phyloP scores from a whole-genome alignment of 129 eudicot species.

The Centrapalus pauciflorus region DNA sequence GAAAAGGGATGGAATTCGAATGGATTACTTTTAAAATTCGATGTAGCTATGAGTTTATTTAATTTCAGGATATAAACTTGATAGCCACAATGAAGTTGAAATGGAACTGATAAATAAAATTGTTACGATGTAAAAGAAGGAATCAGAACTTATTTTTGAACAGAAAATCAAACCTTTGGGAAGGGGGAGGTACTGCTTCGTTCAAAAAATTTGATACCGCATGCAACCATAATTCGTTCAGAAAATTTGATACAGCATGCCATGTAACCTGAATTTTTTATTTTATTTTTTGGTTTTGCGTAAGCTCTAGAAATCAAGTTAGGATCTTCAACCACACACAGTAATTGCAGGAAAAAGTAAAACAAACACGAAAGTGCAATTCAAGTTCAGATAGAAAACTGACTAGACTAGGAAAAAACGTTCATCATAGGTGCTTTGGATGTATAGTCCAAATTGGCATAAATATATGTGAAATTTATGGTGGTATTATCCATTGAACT shows the following conservation, averaged over 20 bases:
- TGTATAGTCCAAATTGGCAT: too few relatives aligned
- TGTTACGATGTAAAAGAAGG: background rate
- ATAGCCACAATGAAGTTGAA: background rate
- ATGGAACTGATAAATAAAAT: background rate
- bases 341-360: too few relatives aligned
- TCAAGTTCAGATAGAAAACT: too few relatives aligned
- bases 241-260: background rate
- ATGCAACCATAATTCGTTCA: background rate
- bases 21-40: background rate
- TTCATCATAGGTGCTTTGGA: too few relatives aligned
- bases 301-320: too few relatives aligned
- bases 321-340: background rate
- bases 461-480: too few relatives aligned
- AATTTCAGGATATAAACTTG: background rate
- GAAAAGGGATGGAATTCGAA: background rate
- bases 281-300: too few relatives aligned
- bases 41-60: background rate
- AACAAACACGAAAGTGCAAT: too few relatives aligned
- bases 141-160: background rate
- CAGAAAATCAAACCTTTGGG: background rate
- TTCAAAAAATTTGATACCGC: background rate
- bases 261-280: background rate
- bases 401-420: too few relatives aligned
- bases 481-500: too few relatives aligned
- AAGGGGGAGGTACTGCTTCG: conserved; percentile 8